phyloP scores from a whole-genome alignment of 2,329 filamentous ascomycete genomes.

The Hymenoscyphus fraxineus region DNA sequence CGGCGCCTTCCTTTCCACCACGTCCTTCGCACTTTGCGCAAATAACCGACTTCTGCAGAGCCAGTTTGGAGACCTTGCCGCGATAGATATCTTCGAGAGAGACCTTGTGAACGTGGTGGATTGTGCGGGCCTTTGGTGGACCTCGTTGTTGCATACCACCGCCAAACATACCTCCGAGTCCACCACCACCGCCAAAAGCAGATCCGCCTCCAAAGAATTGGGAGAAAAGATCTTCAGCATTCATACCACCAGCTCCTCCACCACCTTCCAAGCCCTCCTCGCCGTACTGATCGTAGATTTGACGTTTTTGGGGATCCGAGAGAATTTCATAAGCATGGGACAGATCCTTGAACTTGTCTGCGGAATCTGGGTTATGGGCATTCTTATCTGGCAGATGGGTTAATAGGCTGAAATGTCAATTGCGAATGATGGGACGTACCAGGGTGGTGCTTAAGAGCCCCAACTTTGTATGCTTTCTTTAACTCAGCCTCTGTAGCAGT shows the following conservation, averaged over 20 bases:
- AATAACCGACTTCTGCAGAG: slow-evolving; percentile 94
- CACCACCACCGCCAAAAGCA: slow-evolving; percentile 63
- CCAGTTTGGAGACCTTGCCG: slow-evolving; percentile 95
- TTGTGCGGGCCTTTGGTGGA: slow-evolving; percentile 85
- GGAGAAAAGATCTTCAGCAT: slow-evolving; percentile 91
- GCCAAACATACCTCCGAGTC: slow-evolving; percentile 73
- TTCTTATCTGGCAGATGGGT: slow-evolving; percentile 73
- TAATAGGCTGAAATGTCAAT: slow-evolving; percentile 20
- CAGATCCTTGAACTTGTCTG: slow-evolving; percentile 98
- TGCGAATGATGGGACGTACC: slow-evolving; percentile 49
- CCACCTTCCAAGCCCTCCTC: slow-evolving; percentile 94
- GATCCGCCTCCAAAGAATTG: slow-evolving; percentile 85
- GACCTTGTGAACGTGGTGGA: slow-evolving; percentile 98
- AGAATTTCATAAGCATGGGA: slow-evolving; percentile 95
- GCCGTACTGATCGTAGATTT: slow-evolving; percentile 94
- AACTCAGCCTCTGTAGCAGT: slow-evolving; percentile 80
- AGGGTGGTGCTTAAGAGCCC: slow-evolving; percentile 79
- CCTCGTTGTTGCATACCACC: slow-evolving; percentile 74
- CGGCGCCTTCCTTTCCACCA: slow-evolving; percentile 96
- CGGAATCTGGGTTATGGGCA: slow-evolving; percentile 83
- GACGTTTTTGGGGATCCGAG: slow-evolving; percentile 85
- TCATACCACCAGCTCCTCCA: slow-evolving; percentile 77
- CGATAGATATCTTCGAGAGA: slow-evolving; percentile 97
- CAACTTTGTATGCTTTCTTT: slow-evolving; percentile 85
- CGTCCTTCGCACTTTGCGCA: slow-evolving; percentile 91